phyloP scores from a whole-genome alignment of 768 basidiomycete genomes.

The Hirschioporus abietinus region DNA sequence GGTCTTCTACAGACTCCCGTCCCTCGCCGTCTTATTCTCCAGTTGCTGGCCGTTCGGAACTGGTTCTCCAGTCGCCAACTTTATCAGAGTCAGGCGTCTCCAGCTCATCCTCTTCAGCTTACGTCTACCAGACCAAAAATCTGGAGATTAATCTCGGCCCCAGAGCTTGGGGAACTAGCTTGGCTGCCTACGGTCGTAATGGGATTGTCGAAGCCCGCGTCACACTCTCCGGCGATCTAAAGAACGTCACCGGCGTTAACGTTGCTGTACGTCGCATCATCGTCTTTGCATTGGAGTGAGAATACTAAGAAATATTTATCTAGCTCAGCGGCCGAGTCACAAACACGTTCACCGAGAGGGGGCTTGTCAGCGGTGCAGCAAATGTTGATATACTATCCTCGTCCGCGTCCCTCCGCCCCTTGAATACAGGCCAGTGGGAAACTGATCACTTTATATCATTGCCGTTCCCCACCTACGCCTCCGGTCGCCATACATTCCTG shows the following conservation, averaged over 20 bases:
- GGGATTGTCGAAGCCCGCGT: constrained; percentile 36
- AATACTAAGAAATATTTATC: neutral
- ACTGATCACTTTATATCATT: constrained; percentile 32
- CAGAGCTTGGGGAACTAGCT: constrained; percentile 31
- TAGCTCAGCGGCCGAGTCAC: neutral
- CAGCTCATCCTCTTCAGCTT: constrained; percentile 25
- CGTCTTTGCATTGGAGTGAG: neutral
- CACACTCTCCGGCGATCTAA: constrained; percentile 27
- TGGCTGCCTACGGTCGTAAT: constrained; percentile 38
- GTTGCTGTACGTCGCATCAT: constrained; percentile 28
- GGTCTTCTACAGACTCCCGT: neutral
- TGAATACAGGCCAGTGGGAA: constrained; percentile 13
- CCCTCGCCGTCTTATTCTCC: neutral
- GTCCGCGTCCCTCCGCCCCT: neutral
- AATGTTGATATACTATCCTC: neutral
- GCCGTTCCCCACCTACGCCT: constrained; percentile 31
- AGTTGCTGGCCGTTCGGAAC: neutral
- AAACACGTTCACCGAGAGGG: neutral
- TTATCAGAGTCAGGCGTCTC: neutral
- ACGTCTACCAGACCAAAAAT: constrained; percentile 34
- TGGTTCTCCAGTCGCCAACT: neutral
- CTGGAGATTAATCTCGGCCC: constrained; percentile 36
- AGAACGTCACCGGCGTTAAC: constrained; percentile 32
- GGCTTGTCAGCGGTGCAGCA: neutral
- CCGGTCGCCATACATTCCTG: constrained; percentile 23